Conservation (phyloP, 176 grass and related monocot species). For the Oryza australiensis region DNA sequence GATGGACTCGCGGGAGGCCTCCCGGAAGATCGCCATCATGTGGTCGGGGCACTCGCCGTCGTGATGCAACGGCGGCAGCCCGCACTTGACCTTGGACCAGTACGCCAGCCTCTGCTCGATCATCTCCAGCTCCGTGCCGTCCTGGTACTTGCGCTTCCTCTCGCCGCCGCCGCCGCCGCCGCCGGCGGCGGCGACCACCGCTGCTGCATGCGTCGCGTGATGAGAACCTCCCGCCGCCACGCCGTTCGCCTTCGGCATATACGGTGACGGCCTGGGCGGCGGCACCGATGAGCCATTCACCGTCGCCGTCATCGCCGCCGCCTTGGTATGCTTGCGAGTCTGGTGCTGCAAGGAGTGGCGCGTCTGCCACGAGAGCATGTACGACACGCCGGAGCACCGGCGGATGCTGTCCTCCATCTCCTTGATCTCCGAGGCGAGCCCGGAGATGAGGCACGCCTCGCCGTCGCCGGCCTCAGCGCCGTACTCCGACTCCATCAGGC, state of each 20-base stretch:
- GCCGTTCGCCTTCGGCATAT: too few species aligned
- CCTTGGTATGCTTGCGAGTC: too few species aligned
- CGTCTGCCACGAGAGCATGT: background rate
- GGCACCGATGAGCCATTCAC: too few species aligned
- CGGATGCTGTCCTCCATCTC: background rate
- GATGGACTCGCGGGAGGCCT: background rate
- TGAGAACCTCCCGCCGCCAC: too few species aligned
- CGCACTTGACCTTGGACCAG: background rate
- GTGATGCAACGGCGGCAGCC: background rate
- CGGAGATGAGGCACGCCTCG: background rate
- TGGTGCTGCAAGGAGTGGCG: background rate
- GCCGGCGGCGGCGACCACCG: too few species aligned
- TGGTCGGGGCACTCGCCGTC: background rate
- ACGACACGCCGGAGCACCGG: background rate
- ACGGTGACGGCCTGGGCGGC: too few species aligned
- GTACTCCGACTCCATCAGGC: background rate
- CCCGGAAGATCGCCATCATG: background rate
- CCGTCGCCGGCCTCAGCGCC: background rate
- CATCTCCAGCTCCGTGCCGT: background rate
- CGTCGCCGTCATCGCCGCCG: background rate
- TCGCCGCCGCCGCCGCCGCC: background rate
- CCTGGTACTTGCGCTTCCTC: background rate
- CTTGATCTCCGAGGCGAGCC: background rate
- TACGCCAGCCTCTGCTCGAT: background rate
- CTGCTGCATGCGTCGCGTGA: too few species aligned